Evolutionary conservation across 2,329 filamentous ascomycete genomes (phyloP).

Genomic region (Calonectria pteridis): DNA sequence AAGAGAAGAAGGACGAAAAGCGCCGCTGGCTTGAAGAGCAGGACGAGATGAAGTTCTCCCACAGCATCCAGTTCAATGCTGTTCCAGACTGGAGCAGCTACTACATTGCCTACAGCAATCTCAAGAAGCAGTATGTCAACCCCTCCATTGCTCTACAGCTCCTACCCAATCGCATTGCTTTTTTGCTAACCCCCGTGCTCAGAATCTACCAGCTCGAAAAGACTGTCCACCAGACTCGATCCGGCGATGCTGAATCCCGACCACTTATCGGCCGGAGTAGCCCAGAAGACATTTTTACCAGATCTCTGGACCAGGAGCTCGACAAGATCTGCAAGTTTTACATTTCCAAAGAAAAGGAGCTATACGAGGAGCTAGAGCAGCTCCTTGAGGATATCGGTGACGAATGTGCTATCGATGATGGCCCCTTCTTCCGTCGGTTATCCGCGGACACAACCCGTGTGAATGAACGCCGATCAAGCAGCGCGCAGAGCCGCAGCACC

Average conservation of each 20-base stretch:
- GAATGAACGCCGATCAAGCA: constrained; percentile 44
- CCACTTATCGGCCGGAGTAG: constrained; percentile 82
- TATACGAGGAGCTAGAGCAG: constrained; percentile 83
- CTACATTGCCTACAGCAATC: constrained; percentile 98
- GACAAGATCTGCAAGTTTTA: constrained; percentile 97
- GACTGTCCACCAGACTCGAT: constrained; percentile 73
- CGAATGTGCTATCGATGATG: constrained; percentile 63
- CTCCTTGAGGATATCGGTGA: constrained; percentile 82
- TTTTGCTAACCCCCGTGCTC: constrained; percentile 49
- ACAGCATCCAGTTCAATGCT: constrained; percentile 99
- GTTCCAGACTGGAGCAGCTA: constrained; percentile 99
- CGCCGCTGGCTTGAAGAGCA: constrained; percentile 76
- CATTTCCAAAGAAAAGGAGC: constrained; percentile 87
- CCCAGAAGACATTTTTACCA: constrained; percentile 84
- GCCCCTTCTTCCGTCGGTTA: constrained; percentile 51
- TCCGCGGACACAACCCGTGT: constrained; percentile 38
- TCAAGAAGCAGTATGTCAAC: constrained; percentile 90
- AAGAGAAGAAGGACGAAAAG: constrained; percentile 70
- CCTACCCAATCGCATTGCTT: neutral
- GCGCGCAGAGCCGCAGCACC: constrained; percentile 58
- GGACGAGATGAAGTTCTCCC: constrained; percentile 99
- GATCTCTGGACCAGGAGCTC: constrained; percentile 86
- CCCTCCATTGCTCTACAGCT: neutral
- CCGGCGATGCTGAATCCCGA: constrained; percentile 83
- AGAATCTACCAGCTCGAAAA: constrained; percentile 98